Evolutionary conservation across 495 filamentous ascomycete species (phyloP), one percentile per base, ranked within the genome.

Genomic region (Lophium mytilinum): DNA sequence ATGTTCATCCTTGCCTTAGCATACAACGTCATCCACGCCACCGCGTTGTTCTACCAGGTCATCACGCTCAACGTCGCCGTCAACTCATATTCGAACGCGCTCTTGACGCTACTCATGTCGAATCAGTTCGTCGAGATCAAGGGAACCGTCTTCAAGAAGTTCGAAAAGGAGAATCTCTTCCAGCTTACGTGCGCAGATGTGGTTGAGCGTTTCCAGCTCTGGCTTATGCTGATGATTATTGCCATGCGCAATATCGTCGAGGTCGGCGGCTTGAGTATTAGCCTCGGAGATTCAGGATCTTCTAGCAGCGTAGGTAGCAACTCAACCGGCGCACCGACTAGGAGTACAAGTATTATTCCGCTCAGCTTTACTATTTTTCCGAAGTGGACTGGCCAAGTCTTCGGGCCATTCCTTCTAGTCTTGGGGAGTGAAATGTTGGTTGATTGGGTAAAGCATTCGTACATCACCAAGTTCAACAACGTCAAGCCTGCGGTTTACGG

Each of bases 71-170:
- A 98, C 64, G 94, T 98, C 9, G 93, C 93, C 7, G 92, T 99
- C 58, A 99, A 99, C 70, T 96, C 92, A 0, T 99, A 97, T 70
- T 96, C 90, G 9, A 99, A 99, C 62, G 91, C 93, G 0, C 75
- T 99, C 6, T 75, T 97, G 40, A 96, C 92, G 0, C 82, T 99
- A 0, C 75, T 98, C 1, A 76, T 98, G 63, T 94, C 88, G 0
- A 96, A 95, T 65, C 92, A 96, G 68, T 98, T 98, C 60, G 93
- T 96, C 24, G 93, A 98, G 75, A 96, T 98, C 76, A 98, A 97
- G 64, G 86, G 86, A 18, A 90, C 89, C 9, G 93, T 98, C 9
- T 98, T 98, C 78, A 95, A 96, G 74, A 91, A 90, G 50, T 92
- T 96, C 61, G 90, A 96, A 66, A 96, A 96, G 68, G 93, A 97